These are phyloP conservation scores for Letharia columbiana DNA, from an alignment of 495 filamentous ascomycete species.

Conservation along the genomic window DNA sequence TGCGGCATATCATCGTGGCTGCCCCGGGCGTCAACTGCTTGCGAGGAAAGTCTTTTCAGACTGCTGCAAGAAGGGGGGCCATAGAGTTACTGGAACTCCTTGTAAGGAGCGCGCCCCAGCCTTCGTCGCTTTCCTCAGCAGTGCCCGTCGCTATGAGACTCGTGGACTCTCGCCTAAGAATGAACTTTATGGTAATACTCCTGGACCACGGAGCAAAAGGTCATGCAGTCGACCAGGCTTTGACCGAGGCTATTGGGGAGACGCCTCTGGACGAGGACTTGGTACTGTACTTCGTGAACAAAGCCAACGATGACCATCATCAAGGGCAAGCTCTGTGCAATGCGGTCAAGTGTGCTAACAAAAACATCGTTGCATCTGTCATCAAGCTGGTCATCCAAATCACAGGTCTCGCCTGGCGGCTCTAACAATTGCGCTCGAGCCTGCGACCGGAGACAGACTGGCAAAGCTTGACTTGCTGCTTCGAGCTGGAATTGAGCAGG, in stretches of 20 bases:
- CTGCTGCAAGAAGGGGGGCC: constrained; percentile 7
- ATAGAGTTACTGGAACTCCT: constrained; percentile 19
- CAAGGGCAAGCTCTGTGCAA: constrained; percentile 13
- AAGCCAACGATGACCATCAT: constrained; percentile 15
- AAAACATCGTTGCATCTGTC: constrained; percentile 2
- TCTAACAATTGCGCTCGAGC: constrained; percentile 10
- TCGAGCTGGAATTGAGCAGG: constrained; percentile 15
- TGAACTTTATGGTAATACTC: constrained; percentile 9
- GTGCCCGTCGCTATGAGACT: constrained; percentile 12
- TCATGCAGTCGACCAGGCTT: constrained; percentile 14
- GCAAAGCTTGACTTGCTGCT: constrained; percentile 18
- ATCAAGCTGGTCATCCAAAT: constrained; percentile 18
- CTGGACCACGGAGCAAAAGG: constrained; percentile 17
- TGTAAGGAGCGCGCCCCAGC: background rate
- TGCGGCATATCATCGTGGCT: constrained; percentile 6
- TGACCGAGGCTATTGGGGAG: constrained; percentile 14
- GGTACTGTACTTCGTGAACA: constrained; percentile 3
- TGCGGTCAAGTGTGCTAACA: constrained; percentile 4
- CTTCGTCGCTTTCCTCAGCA: constrained; percentile 16
- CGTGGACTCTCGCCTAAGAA: background rate
- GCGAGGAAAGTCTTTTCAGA: constrained; percentile 13
- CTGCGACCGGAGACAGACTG: constrained; percentile 6
- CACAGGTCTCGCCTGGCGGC: constrained; percentile 8
- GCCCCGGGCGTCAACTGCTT: constrained; percentile 18
- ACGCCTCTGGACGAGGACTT: constrained; percentile 12